Base-by-base conservation (phyloP, 1,139 yeast species). In the Yamadazyma kanchanaburiensis region DNA sequence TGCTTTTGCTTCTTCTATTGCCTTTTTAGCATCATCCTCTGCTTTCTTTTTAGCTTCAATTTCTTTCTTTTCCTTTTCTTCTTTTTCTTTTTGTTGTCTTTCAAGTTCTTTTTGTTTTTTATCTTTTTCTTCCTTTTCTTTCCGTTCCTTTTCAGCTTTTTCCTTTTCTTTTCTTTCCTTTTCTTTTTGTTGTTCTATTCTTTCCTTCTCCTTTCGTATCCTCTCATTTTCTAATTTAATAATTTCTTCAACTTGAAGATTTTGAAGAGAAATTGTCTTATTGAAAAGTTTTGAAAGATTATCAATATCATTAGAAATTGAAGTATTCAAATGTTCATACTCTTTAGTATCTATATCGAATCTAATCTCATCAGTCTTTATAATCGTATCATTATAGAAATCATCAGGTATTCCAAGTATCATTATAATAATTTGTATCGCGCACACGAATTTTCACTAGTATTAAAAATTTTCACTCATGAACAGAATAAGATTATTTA, bases 161-260 rank as follows among this genome's bases (percentile, higher is more conserved):
- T 23, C 46, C 25, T 26, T 40, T 37, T 43, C 43, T 21, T 26
- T 27, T 14, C 25, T 10, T 15, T 23, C 24, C 28, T 44, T 45
- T 31, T 43, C 47, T 28, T 43, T 45, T 21, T 34, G 35, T 27
- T 36, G 37, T 23, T 30, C 22, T 26, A 43, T 32, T 15, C 30
- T 27, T 27, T 45, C 50, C 15, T 28, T 24, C 22, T 37, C 34
- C 25, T 27, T 19, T 28, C 51, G 47, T 27, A 45, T 33, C 23
- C 49, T 34, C 24, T 45, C 49, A 6, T 33, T 38, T 29, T 55
- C 59, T 12, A 31, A 28, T 6, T 30, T 27, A 5, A 55, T 47
- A 1, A 51, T 17, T 6, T 27, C 20, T 26, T 45, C 31, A 6
- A 56, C 58, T 24, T 45, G 43, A 6, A 25, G 17, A 17, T 37